These are phyloP conservation scores for Naematelia encephala DNA, from an alignment of 768 basidiomycete species.

Conservation along the genomic window DNA sequence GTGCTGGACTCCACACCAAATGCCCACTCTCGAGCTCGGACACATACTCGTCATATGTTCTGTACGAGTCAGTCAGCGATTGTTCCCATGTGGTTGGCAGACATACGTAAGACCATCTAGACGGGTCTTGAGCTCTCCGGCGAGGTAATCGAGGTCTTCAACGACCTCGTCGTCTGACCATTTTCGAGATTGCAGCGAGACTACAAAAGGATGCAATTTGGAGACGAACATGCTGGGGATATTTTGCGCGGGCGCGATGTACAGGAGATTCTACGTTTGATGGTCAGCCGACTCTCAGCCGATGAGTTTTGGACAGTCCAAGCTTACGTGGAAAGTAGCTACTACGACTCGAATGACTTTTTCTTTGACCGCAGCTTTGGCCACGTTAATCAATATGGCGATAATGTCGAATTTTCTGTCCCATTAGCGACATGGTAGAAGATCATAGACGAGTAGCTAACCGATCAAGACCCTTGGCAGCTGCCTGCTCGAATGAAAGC, in stretches of 20 bases:
- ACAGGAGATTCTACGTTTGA: conserved; percentile 71
- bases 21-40: conserved; percentile 87
- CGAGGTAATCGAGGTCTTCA: conserved; percentile 84
- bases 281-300: conserved; percentile 1
- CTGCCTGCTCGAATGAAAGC: conserved; percentile 79
- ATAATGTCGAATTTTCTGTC: conserved; percentile 82
- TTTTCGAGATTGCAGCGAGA: conserved; percentile 77
- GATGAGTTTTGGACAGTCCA: not conserved
- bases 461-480: conserved; percentile 86
- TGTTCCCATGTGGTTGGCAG: not conserved
- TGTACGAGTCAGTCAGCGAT: conserved; percentile 45
- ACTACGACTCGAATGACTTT: conserved; percentile 92
- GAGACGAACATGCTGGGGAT: conserved; percentile 88
- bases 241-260: conserved; percentile 80
- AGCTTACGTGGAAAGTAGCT: conserved; percentile 76
- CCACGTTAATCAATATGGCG: conserved; percentile 74
- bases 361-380: conserved; percentile 88
- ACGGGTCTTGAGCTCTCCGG: conserved; percentile 75
- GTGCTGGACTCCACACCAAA: conserved; percentile 91
- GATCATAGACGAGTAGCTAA: conserved; percentile 50
- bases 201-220: conserved; percentile 78
- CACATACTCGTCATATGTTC: conserved; percentile 93
- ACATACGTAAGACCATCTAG: conserved; percentile 87
- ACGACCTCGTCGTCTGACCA: conserved; percentile 93
- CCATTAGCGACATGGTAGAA: not conserved